Evolutionary conservation across 495 filamentous ascomycete genomes (phyloP).

Genomic region (Apodospora peruviana): DNA sequence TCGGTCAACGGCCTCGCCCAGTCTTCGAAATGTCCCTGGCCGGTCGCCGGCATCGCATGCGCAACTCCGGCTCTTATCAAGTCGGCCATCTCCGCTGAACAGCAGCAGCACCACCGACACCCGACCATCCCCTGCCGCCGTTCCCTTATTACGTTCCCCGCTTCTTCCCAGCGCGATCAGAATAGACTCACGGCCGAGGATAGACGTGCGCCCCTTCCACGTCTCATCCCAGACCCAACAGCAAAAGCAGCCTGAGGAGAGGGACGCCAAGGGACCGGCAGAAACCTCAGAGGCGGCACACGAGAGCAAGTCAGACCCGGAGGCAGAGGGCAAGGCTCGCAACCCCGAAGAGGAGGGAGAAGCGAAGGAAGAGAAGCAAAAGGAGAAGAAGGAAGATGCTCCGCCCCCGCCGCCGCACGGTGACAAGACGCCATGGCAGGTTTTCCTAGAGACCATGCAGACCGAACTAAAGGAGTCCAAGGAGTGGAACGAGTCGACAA

Average conservation of each 20-base stretch:
- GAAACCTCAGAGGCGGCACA: neutral
- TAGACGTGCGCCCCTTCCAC: conserved; percentile 38
- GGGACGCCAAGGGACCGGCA: conserved; percentile 9
- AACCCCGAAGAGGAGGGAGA: conserved; percentile 41
- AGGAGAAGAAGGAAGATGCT: conserved; percentile 66
- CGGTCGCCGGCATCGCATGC: conserved; percentile 40
- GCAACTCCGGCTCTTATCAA: conserved; percentile 55
- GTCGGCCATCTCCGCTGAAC: conserved; percentile 12
- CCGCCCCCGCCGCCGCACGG: conserved; percentile 92
- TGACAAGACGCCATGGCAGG: conserved; percentile 96
- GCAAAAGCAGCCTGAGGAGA: conserved; percentile 22
- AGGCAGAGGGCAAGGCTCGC: neutral
- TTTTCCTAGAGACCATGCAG: conserved; percentile 92
- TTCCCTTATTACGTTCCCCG: conserved; percentile 35
- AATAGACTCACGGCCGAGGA: conserved; percentile 24
- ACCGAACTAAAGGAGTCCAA: conserved; percentile 93
- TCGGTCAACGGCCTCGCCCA: conserved; percentile 30
- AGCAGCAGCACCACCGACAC: conserved; percentile 12
- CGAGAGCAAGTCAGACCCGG: too few relatives aligned
- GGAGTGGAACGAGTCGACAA: conserved; percentile 98
- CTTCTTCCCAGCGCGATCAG: conserved; percentile 34
- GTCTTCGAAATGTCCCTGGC: conserved; percentile 34
- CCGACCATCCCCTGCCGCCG: conserved; percentile 20
- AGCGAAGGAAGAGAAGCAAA: conserved; percentile 40
- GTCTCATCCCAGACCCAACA: conserved; percentile 31